phyloP scores from a whole-genome alignment of 2,329 filamentous ascomycete genomes.

The Pseudocercospora musae region DNA sequence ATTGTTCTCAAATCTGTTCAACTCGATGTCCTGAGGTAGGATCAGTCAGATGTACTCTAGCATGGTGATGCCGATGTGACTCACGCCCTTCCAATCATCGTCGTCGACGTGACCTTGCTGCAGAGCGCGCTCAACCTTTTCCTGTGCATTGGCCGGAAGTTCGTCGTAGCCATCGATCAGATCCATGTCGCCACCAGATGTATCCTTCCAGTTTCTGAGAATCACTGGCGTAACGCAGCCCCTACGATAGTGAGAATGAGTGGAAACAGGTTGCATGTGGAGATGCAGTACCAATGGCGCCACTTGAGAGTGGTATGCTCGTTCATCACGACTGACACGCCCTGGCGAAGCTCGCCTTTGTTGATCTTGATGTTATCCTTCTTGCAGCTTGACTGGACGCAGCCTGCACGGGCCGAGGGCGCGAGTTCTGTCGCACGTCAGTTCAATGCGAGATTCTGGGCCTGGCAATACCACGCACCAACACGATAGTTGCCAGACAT shows the following conservation, averaged over 20 bases:
- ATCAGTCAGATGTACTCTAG: constrained; percentile 21
- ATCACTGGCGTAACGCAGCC: constrained; percentile 81
- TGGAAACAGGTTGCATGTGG: background rate
- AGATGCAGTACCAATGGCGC: constrained; percentile 73
- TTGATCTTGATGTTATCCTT: constrained; percentile 64
- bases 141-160: constrained; percentile 63
- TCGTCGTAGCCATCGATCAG: constrained; percentile 80
- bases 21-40: constrained; percentile 62
- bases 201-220: constrained; percentile 62
- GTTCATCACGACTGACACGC: constrained; percentile 63
- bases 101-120: constrained; percentile 76
- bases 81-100: constrained; percentile 84
- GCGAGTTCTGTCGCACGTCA: constrained; percentile 59
- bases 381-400: constrained; percentile 72
- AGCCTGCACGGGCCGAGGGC: constrained; percentile 60
- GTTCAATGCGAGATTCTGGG: background rate
- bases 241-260: constrained; percentile 51
- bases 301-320: constrained; percentile 66
- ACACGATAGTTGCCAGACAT: constrained; percentile 21
- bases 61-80: constrained; percentile 36
- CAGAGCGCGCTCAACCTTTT: constrained; percentile 70
- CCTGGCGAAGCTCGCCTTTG: constrained; percentile 78
- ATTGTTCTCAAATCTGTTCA: constrained; percentile 61
- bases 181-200: constrained; percentile 58
- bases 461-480: constrained; percentile 3